phyloP scores from a whole-genome alignment of 2,329 filamentous ascomycete genomes.

The Podosphaera fusca region DNA sequence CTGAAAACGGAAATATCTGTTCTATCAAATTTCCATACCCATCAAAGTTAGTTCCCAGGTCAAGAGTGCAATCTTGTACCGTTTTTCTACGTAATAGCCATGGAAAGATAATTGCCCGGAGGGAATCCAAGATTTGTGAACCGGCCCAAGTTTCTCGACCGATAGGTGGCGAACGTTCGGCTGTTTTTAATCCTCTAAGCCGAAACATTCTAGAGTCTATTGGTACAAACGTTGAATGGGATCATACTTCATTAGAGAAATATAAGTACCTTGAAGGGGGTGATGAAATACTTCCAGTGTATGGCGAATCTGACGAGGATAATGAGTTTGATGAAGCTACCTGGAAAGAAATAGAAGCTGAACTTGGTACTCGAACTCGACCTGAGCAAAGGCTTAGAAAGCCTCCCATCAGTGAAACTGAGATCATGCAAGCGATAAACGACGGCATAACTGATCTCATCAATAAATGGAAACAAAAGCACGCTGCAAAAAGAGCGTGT shows the following conservation, averaged over 20 bases:
- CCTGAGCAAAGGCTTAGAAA: slow-evolving; percentile 4
- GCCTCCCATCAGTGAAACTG: slow-evolving; percentile 20
- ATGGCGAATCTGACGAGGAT: slow-evolving; percentile 30
- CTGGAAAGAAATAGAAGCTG: slow-evolving; percentile 36
- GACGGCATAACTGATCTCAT: slow-evolving; percentile 27
- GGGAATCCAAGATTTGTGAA: slow-evolving; percentile 7
- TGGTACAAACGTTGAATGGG: slow-evolving; percentile 5
- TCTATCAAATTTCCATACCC: slow-evolving; percentile 13
- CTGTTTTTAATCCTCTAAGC: slow-evolving; percentile 5
- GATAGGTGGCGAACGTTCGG: slow-evolving; percentile 1
- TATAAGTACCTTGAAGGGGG: slow-evolving; percentile 19
- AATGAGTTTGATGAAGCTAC: slow-evolving; percentile 34
- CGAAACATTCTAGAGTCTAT: slow-evolving; percentile 2
- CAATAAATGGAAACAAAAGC: slow-evolving; percentile 32
- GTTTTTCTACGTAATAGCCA: slow-evolving; percentile 9
- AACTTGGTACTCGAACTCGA: slow-evolving; percentile 14
- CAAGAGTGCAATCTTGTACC: slow-evolving; percentile 15
- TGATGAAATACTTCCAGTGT: slow-evolving; percentile 24
- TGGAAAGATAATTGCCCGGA: slow-evolving; percentile 8
- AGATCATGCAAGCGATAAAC: slow-evolving; percentile 30
- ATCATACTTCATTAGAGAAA: slow-evolving; percentile 17
- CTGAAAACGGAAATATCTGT: slow-evolving; percentile 6
- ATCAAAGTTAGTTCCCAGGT: slow-evolving; percentile 5
- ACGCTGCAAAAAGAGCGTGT: slow-evolving; percentile 28
- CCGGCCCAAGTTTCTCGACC: background rate